Base-by-base conservation (phyloP, 352 stramenopile genomes). In the Saprolegnia diclina region DNA sequence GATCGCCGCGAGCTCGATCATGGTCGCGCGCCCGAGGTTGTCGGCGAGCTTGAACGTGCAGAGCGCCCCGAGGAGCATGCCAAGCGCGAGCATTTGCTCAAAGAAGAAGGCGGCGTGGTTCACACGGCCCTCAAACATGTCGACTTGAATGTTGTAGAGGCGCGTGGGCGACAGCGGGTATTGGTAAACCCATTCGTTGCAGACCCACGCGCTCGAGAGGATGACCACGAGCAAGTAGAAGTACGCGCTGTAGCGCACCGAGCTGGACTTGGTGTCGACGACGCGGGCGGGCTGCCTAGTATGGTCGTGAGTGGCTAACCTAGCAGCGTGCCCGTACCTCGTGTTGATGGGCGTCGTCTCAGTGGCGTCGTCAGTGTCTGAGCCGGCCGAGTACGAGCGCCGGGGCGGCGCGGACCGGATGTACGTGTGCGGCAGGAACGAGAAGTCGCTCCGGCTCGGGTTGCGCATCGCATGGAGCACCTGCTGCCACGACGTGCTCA, bases 101-200 rank as follows among this genome's bases (percentile, higher is more conserved):
- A 83, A 84, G 69, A 89, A 93, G 73, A 90, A 93, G 45, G 75
- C 74, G 26, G 85, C 72, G 65, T 91, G 82, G 48, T 77, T 76
- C 66, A 91, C 82, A 71, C 76, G 78, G n/a, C 77, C 82, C 75
- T 74, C 79, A 69, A 93, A 93, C 18, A 91, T 77, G 65, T 93
- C 83, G 55, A 93, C 82, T 71, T 93, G 83, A 74, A 93, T 91
- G 71, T 91, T 89, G 76, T 93, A 93, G 11, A 93, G 78, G 9
- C 83, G 73, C 32, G 65, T 78, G 11, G 85, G 82, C 14, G 82
- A 79, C 56, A 93, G 78, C 42, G 85, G 85, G 75, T 91, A 93
- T 45, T 90, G 75, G 55, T 73, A 68, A 24, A 87, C 57, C 85
- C 85, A 93, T 16, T 74, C 74, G 67, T 68, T 78, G 21, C 77